Base-by-base conservation (phyloP, 352 stramenopile species). In the Pythium pyrilobum region DNA sequence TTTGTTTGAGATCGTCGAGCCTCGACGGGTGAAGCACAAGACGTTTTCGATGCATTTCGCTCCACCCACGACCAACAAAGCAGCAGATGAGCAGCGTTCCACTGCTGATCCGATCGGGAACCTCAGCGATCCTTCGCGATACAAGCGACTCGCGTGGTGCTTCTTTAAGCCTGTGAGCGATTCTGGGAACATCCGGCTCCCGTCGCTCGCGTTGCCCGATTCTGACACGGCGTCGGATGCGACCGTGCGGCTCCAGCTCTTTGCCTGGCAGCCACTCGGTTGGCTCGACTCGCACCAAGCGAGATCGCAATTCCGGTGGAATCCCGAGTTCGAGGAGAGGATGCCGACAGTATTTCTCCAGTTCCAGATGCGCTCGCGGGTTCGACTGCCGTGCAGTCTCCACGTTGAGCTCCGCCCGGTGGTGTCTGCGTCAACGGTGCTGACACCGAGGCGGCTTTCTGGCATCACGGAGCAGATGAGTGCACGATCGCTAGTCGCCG, bases 251-350 rank as follows among this genome's bases (percentile, higher is more conserved):
- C 45, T 90, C 2, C 75, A 85, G 33, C 56, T 90, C 38, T 85
- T 73, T 28, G 51, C 79, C 18, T 87, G 80, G 44, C 72, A 83
- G 31, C 34, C 66, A 5, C n/a, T 88, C 11, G 78, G 70, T 13
- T 89, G 77, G 76, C 64, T 85, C 32, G 76, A 86, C 40, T 45
- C 66, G n/a, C 77, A 77, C 15, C 77, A 89, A 62, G 78, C 76
- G 2, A 77, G 62, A 33, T 44, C 49, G 0, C 67, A 85, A 28
- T 87, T 77, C 64, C 61, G 62, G 5, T 84, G 59, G 66, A 64
- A 51, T 20, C 27, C 39, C 18, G 9, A 37, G 39, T 43, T 21
- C n/a, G 66, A 58, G 11, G 61, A 62, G 12, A 64, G 54, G 3
- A 45, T 85, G 7, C 77, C 75, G 3, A 38, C 64, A 0, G 75